phyloP scores from a whole-genome alignment of 169 alveolate genomes.

The Sarcocystis neurona region DNA sequence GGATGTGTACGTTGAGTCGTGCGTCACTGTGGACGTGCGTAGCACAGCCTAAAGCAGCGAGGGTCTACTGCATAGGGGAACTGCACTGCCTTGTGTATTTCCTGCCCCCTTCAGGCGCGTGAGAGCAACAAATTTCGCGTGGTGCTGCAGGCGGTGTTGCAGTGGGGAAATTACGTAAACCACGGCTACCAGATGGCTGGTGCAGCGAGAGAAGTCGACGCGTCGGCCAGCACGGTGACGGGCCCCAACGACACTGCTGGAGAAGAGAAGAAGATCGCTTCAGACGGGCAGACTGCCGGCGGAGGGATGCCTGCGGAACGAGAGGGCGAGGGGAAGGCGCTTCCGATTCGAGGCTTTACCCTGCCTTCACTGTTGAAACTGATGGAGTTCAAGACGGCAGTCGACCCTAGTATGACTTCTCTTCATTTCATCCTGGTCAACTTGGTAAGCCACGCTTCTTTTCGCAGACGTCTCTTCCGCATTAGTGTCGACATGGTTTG shows the following conservation, averaged over 20 bases:
- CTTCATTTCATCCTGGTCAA: conserved; percentile 70
- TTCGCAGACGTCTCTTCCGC: no score
- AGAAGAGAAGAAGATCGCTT: background rate
- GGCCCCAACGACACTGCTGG: no score
- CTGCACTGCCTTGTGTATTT: background rate
- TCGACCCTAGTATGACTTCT: conserved; percentile 69
- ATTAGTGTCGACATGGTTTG: no score
- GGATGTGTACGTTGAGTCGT: background rate
- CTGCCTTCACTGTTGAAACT: conserved; percentile 65
- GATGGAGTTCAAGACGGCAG: conserved; percentile 69
- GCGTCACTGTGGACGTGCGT: no score
- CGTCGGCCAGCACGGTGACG: no score
- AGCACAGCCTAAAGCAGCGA: no score
- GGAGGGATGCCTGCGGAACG: conserved; percentile 1
- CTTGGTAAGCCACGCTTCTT: conserved; percentile 55
- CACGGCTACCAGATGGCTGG: conserved; percentile 68
- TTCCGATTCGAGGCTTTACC: conserved; percentile 70
- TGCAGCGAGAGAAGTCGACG: no score
- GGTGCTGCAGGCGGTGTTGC: conserved; percentile 69
- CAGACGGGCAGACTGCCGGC: background rate
- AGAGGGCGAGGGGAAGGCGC: conserved; percentile 50
- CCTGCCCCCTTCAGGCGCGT: conserved; percentile 38
- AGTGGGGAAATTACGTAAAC: conserved; percentile 72
- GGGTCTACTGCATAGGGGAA: no score
- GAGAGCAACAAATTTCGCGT: conserved; percentile 57